Conservation (phyloP, 1,139 yeast species). For the Candida dubliniensis region DNA sequence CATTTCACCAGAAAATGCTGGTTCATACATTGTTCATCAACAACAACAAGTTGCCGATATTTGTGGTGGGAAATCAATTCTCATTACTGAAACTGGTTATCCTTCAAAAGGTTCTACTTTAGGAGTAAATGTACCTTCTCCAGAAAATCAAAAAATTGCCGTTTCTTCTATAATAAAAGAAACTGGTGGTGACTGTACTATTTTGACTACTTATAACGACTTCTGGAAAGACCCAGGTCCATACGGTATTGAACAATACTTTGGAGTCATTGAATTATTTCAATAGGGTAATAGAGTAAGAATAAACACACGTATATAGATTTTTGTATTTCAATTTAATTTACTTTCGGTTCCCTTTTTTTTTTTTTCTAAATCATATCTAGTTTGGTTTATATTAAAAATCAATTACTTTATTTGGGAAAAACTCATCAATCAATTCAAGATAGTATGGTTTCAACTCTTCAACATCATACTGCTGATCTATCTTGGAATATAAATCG, state of each 20-base stretch:
- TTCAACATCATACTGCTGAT: constrained; percentile 47
- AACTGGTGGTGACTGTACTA: constrained; percentile 60
- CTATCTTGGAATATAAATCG: constrained; percentile 66
- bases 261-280: constrained; percentile 62
- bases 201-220: constrained; percentile 77
- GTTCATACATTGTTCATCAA: constrained; percentile 69
- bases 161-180: constrained; percentile 57
- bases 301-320: not conserved
- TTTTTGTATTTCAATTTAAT: not conserved
- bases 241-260: constrained; percentile 81
- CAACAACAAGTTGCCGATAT: constrained; percentile 49
- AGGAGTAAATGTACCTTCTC: constrained; percentile 72
- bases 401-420: constrained; percentile 57
- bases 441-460: constrained; percentile 57
- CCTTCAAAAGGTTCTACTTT: constrained; percentile 72
- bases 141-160: constrained; percentile 70
- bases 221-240: constrained; percentile 87
- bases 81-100: constrained; percentile 85
- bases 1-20: constrained; percentile 65
- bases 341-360: not conserved
- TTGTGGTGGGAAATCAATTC: constrained; percentile 52
- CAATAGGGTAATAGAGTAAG: not conserved
- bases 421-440: constrained; percentile 66
- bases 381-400: constrained; percentile 35
- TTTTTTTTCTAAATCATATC: not conserved